Evolutionary conservation across 2,329 filamentous ascomycete genomes (phyloP).

Genomic region (Didymella sp.): DNA sequence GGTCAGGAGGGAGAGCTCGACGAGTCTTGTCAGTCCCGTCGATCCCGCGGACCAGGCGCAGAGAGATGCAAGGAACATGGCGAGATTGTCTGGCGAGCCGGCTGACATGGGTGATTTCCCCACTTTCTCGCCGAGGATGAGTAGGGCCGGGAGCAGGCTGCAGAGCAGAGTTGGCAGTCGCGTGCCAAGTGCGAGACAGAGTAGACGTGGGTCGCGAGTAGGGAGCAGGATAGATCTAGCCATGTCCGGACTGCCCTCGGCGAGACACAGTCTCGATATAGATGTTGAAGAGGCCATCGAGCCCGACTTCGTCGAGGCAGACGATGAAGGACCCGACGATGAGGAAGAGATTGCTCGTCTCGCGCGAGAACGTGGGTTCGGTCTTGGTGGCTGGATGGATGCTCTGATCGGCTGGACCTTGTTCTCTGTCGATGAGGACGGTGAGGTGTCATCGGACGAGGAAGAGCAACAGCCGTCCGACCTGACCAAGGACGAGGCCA

Average conservation of each 20-base stretch:
- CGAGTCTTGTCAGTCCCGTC: constrained; percentile 56
- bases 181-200: constrained; percentile 50
- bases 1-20: constrained; percentile 62
- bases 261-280: constrained; percentile 43
- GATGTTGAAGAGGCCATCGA: constrained; percentile 41
- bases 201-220: constrained; percentile 41
- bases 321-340: constrained; percentile 53
- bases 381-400: constrained; percentile 65
- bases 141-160: constrained; percentile 45
- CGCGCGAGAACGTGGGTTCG: constrained; percentile 60
- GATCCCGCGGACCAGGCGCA: constrained; percentile 45
- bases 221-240: constrained; percentile 49
- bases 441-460: constrained; percentile 47
- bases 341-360: constrained; percentile 62
- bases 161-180: constrained; percentile 49
- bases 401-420: constrained; percentile 64
- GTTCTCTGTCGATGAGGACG: constrained; percentile 62
- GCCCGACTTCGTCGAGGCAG: constrained; percentile 60
- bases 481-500: constrained; percentile 48
- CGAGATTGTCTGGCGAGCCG: constrained; percentile 44
- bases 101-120: constrained; percentile 35
- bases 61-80: constrained; percentile 27
- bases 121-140: constrained; percentile 39
- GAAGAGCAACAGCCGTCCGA: constrained; percentile 5
- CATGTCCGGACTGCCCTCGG: constrained; percentile 41